Evolutionary conservation across 1,284 basidiomycete genomes (phyloP).

Genomic region (Boletus smithii): DNA sequence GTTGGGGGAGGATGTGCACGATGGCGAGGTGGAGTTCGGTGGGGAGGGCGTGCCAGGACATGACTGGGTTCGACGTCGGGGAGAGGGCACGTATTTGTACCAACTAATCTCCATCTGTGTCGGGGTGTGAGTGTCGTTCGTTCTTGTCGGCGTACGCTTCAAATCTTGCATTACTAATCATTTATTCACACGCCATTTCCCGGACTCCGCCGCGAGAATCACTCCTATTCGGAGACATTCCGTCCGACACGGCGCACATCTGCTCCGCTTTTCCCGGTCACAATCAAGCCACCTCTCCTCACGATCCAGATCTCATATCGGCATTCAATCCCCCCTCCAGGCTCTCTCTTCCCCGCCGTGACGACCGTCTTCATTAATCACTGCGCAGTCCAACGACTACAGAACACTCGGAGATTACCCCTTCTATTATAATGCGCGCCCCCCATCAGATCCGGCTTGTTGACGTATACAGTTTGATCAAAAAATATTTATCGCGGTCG

Average conservation of each 20-base stretch:
- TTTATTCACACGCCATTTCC: not conserved
- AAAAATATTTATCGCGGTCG: too few species aligned
- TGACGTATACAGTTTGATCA: too few species aligned
- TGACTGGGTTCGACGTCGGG: too few species aligned
- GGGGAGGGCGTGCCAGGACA: constrained; percentile 58
- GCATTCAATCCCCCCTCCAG: not conserved
- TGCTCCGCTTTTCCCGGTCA: constrained; percentile 22
- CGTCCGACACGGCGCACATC: constrained; percentile 25
- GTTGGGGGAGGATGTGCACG: constrained; percentile 46
- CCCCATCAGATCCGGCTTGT: too few species aligned
- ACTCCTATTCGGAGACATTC: constrained; percentile 17
- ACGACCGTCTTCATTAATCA: not conserved
- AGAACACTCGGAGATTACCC: too few species aligned
- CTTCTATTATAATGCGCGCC: too few species aligned
- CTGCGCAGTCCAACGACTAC: too few species aligned
- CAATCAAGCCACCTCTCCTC: not conserved
- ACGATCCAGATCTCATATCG: constrained; percentile 1
- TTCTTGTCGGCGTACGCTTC: too few species aligned
- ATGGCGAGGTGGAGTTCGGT: constrained; percentile 62
- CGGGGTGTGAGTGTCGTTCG: constrained; percentile 7
- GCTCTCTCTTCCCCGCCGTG: too few species aligned
- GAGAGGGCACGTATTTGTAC: constrained; percentile 10
- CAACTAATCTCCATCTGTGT: constrained; percentile 16
- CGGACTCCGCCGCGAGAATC: constrained; percentile 21
- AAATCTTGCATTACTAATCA: too few species aligned